A percentile compares a stretch with the other conserved stretches of the same genome.
These are phyloP conservation scores for Penicillium thymicola DNA, from an alignment of 2,329 filamentous ascomycete species.

Conservation along the genomic window DNA sequence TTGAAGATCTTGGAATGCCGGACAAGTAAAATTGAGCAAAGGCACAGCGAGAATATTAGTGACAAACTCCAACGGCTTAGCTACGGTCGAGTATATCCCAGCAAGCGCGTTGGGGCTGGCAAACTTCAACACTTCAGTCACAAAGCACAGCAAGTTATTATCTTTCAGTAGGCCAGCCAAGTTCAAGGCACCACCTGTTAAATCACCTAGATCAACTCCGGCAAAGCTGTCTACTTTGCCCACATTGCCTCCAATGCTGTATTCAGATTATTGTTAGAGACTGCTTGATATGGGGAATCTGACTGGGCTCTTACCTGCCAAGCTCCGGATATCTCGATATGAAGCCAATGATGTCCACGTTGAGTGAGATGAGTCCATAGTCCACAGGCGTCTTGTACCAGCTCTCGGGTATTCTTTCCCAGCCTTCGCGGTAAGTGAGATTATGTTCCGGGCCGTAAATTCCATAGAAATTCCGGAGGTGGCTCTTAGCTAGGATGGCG, in stretches of 20 bases:
- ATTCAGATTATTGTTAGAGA: neutral
- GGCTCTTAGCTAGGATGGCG: slow-evolving; percentile 34
- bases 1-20: slow-evolving; percentile 32
- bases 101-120: slow-evolving; percentile 33
- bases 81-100: slow-evolving; percentile 29
- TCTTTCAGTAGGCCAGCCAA: slow-evolving; percentile 35
- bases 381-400: slow-evolving; percentile 49
- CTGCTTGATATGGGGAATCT: neutral
- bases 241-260: slow-evolving; percentile 52
- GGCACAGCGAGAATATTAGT: slow-evolving; percentile 29
- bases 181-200: slow-evolving; percentile 44
- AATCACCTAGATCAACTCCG: slow-evolving; percentile 43
- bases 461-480: slow-evolving; percentile 49
- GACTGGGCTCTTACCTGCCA: slow-evolving; percentile 22
- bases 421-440: slow-evolving; percentile 47
- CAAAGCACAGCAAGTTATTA: slow-evolving; percentile 43
- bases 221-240: slow-evolving; percentile 52
- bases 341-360: slow-evolving; percentile 40
- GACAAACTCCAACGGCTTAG: slow-evolving; percentile 28
- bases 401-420: slow-evolving; percentile 53
- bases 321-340: slow-evolving; percentile 44
- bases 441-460: slow-evolving; percentile 44
- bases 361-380: slow-evolving; percentile 47
- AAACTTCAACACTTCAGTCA: slow-evolving; percentile 34
- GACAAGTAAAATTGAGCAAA: slow-evolving; percentile 30